phyloP scores from a whole-genome alignment of 345 rosid genomes.

The Populus tremula region DNA sequence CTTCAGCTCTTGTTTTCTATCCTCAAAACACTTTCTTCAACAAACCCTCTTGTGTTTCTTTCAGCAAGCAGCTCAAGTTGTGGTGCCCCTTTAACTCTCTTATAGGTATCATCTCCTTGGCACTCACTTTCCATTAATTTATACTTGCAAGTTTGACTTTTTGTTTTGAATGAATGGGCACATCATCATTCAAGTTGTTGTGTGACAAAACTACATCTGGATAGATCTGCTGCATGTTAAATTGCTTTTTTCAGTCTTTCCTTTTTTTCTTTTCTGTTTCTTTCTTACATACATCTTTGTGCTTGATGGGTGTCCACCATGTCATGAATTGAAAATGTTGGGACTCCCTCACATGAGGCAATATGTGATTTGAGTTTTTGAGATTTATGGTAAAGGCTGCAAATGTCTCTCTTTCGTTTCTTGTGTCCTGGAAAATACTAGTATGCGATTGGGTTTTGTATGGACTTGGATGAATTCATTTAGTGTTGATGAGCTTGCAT shows the following conservation, averaged over 20 bases:
- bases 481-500: not conserved
- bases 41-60: conserved; percentile 17
- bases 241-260: not conserved
- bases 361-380: not conserved
- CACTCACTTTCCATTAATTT: not conserved
- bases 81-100: conserved; percentile 16
- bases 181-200: not conserved
- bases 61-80: conserved; percentile 30
- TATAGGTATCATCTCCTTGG: conserved; percentile 33
- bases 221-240: not conserved
- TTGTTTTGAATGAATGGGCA: not conserved
- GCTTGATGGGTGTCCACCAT: not conserved
- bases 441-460: too few relatives aligned
- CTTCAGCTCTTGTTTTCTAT: conserved; percentile 24
- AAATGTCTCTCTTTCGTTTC: not conserved
- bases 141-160: not conserved
- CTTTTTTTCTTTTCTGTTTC: not conserved
- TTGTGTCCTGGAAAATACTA: not conserved
- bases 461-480: not conserved
- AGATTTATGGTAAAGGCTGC: not conserved
- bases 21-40: conserved; percentile 13
- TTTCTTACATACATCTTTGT: not conserved
- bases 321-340: not conserved
- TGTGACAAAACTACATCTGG: not conserved
- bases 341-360: not conserved